Conservation (phyloP, 148 eudicot species). For the Rhododendron molle region DNA sequence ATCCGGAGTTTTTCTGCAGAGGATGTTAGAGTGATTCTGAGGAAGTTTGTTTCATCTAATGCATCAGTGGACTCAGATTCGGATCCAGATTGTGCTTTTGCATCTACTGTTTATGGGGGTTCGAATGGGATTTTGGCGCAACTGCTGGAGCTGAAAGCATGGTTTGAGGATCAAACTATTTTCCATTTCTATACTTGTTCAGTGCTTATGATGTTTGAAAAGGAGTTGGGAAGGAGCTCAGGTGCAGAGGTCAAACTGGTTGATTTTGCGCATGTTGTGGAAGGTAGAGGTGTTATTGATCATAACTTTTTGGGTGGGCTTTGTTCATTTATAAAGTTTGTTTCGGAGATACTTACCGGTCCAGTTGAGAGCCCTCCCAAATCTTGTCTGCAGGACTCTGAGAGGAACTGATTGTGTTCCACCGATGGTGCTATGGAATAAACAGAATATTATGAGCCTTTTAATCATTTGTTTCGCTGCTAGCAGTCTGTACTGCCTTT, state of each 20-base stretch:
- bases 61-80: slow-evolving; percentile 23
- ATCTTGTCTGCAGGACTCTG: slow-evolving; percentile 11
- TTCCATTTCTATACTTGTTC: slow-evolving; percentile 76
- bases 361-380: slow-evolving; percentile 34
- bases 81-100: slow-evolving; percentile 35
- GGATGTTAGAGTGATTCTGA: slow-evolving; percentile 55
- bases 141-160: slow-evolving; percentile 69
- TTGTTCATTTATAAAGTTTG: slow-evolving; percentile 78
- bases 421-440: not conserved
- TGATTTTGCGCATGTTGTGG: slow-evolving; percentile 88
- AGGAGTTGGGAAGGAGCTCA: slow-evolving; percentile 38
- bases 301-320: slow-evolving; percentile 95
- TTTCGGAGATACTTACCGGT: slow-evolving; percentile 41
- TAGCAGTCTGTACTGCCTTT: not conserved
- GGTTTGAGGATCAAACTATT: slow-evolving; percentile 90
- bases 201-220: slow-evolving; percentile 54
- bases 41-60: slow-evolving; percentile 66
- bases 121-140: slow-evolving; percentile 70
- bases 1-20: slow-evolving; percentile 31
- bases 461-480: not conserved
- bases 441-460: not conserved
- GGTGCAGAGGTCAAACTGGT: slow-evolving; percentile 65
- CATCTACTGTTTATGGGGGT: slow-evolving; percentile 64
- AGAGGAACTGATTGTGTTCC: not conserved
- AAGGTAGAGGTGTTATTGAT: slow-evolving; percentile 73